These are phyloP conservation scores for Boletus rex-veris DNA, from an alignment of 768 basidiomycete species.

Conservation along the genomic window DNA sequence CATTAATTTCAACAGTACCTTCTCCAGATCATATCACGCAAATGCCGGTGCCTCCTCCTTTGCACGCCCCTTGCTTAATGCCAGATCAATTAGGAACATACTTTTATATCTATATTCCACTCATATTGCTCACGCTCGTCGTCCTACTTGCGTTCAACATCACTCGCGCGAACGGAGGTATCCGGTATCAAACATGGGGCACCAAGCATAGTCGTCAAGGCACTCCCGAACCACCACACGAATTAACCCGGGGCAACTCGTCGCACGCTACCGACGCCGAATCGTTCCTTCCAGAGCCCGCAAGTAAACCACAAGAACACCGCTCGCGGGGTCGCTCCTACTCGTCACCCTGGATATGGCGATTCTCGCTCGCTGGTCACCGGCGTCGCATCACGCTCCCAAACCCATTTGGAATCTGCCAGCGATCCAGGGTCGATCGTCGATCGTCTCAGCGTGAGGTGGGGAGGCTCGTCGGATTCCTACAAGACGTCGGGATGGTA, in stretches of 20 bases:
- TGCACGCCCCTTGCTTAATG: constrained; percentile 68
- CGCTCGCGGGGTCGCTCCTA: constrained; percentile 13
- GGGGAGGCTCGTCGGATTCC: constrained; percentile 29
- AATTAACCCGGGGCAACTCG: constrained; percentile 5
- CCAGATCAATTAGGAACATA: constrained; percentile 86
- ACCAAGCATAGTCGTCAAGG: constrained; percentile 7
- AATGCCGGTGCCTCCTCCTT: constrained; percentile 29
- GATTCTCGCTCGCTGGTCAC: constrained; percentile 22
- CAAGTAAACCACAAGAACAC: constrained; percentile 9
- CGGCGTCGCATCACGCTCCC: constrained; percentile 24
- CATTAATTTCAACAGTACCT: constrained; percentile 48
- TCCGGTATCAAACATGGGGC: constrained; percentile 5
- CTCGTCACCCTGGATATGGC: constrained; percentile 21
- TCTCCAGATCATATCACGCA: constrained; percentile 32
- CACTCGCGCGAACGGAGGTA: constrained; percentile 9
- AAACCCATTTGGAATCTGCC: constrained; percentile 13
- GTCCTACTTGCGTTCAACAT: constrained; percentile 36
- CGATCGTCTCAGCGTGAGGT: constrained; percentile 15
- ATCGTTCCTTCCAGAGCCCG: constrained; percentile 18
- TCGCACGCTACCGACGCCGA: constrained; percentile 6
- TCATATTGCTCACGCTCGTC: constrained; percentile 57
- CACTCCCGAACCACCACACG: constrained; percentile 7
- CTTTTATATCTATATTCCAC: constrained; percentile 64
- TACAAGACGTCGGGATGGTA: constrained; percentile 30
- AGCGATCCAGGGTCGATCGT: constrained; percentile 1